Evolutionary conservation across 2,329 filamentous ascomycete genomes (phyloP).

Genomic region (Botrytis cinerea): DNA sequence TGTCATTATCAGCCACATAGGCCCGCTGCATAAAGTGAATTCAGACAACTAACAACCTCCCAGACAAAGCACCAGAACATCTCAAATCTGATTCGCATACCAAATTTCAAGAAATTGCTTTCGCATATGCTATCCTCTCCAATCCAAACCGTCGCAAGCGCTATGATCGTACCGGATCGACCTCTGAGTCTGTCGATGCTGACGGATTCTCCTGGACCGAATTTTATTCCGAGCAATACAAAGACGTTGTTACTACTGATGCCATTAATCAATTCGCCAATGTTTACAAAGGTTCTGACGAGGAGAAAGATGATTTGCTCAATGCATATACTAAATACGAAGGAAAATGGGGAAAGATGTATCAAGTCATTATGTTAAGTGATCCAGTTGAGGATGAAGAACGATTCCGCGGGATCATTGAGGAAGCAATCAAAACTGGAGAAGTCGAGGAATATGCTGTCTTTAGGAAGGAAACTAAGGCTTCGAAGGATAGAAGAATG

Average conservation of each 20-base stretch:
- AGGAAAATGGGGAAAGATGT: slow-evolving; percentile 76
- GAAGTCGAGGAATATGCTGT: slow-evolving; percentile 66
- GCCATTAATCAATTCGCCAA: slow-evolving; percentile 74
- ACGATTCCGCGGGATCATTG: slow-evolving; percentile 77
- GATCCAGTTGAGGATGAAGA: slow-evolving; percentile 82
- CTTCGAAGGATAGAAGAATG: slow-evolving; percentile 58
- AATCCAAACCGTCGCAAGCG: slow-evolving; percentile 77
- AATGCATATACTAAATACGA: slow-evolving; percentile 70
- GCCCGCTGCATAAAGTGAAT: background rate
- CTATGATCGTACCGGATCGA: slow-evolving; percentile 90
- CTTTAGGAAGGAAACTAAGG: slow-evolving; percentile 75
- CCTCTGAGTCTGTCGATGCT: slow-evolving; percentile 76
- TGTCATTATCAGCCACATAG: background rate
- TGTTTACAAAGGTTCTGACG: slow-evolving; percentile 81
- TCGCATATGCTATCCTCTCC: slow-evolving; percentile 91
- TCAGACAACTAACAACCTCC: slow-evolving; percentile 23
- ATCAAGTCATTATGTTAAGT: slow-evolving; percentile 83
- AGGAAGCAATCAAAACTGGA: slow-evolving; percentile 71
- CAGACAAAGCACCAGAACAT: slow-evolving; percentile 74
- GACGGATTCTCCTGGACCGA: slow-evolving; percentile 87
- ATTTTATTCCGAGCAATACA: slow-evolving; percentile 85
- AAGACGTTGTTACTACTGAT: slow-evolving; percentile 71
- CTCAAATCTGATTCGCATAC: slow-evolving; percentile 72
- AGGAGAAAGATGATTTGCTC: slow-evolving; percentile 79
- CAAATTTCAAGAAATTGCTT: slow-evolving; percentile 86